These are phyloP conservation scores for Claviceps sp. DNA, from an alignment of 2,329 filamentous ascomycete genomes.

Conservation along the genomic window DNA sequence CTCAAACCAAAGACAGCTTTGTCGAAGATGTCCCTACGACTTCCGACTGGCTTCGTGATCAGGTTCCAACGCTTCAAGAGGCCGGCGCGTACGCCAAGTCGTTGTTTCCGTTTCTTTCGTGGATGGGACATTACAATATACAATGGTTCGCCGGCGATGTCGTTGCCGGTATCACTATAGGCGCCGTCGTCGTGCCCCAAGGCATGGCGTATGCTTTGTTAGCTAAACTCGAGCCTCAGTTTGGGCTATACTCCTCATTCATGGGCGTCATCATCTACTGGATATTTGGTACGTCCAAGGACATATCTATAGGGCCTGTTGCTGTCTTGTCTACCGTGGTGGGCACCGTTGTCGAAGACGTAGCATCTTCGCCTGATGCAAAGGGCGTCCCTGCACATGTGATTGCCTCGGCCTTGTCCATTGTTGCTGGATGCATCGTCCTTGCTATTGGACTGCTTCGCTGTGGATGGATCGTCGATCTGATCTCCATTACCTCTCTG, in stretches of 20 bases:
- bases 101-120: constrained; percentile 79
- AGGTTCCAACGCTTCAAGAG: constrained; percentile 45
- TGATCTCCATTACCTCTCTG: constrained; percentile 82
- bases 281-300: constrained; percentile 96
- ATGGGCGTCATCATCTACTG: constrained; percentile 92
- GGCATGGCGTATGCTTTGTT: constrained; percentile 90
- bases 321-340: constrained; percentile 90
- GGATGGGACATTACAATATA: constrained; percentile 79
- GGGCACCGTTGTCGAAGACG: constrained; percentile 63
- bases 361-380: constrained; percentile 30
- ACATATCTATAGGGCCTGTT: constrained; percentile 94
- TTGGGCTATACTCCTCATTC: constrained; percentile 76
- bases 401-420: constrained; percentile 64
- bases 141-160: constrained; percentile 85
- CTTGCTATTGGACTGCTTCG: constrained; percentile 65
- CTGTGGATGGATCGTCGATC: constrained; percentile 79
- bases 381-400: constrained; percentile 48
- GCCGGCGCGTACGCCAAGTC: constrained; percentile 48
- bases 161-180: constrained; percentile 55
- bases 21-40: constrained; percentile 70
- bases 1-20: constrained; percentile 61
- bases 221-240: constrained; percentile 67
- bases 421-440: constrained; percentile 68
- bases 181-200: constrained; percentile 75
- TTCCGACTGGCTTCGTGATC: constrained; percentile 53